Conservation (phyloP, 164 flowering plant species). For the Vitis labrusca region DNA sequence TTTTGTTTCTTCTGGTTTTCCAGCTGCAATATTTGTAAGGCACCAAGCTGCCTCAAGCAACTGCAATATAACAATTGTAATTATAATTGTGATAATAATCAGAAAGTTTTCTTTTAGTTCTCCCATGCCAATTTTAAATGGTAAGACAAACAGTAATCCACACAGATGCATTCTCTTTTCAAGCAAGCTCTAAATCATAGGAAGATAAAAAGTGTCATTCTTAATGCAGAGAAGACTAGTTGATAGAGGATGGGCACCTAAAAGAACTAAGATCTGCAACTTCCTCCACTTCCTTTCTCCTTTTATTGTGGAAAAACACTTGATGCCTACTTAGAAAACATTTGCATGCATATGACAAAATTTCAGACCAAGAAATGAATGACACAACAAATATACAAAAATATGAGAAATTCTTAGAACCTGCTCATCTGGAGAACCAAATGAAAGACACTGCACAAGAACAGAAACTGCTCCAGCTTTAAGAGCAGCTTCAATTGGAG, state of each 20-base stretch:
- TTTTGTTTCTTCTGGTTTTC: slow-evolving; percentile 87
- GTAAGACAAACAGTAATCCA: neutral
- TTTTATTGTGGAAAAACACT: neutral
- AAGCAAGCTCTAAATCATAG: neutral
- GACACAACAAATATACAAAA: no score
- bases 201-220: neutral
- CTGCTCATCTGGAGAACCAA: slow-evolving; percentile 99
- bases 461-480: slow-evolving; percentile 74
- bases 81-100: neutral
- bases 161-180: neutral
- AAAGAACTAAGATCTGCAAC: neutral
- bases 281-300: neutral
- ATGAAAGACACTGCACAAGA: slow-evolving; percentile 90
- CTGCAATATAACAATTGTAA: slow-evolving; percentile 33
- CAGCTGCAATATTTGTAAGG: slow-evolving; percentile 96
- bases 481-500: slow-evolving; percentile 84
- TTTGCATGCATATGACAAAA: neutral
- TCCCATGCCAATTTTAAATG: neutral
- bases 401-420: slow-evolving; percentile 25
- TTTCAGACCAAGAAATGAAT: neutral
- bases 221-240: neutral
- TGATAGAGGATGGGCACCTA: neutral
- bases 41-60: slow-evolving; percentile 99
- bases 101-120: neutral
- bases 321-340: neutral